phyloP scores from a whole-genome alignment of 371 early-diverging fungal genomes.

The Zychaea mexicana region DNA sequence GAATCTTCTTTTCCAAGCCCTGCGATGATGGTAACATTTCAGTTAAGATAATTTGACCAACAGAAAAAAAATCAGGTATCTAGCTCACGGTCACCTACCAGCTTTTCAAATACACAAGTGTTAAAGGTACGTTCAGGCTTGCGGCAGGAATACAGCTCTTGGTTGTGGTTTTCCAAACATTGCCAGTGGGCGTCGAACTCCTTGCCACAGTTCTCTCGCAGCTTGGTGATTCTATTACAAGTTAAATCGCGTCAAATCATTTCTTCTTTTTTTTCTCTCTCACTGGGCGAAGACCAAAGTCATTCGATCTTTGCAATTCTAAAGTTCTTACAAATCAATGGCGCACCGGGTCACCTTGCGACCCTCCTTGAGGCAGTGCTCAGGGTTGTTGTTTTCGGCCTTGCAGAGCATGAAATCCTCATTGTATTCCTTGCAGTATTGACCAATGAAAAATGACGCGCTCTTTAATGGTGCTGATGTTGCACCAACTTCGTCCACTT shows the following conservation, averaged over 20 bases:
- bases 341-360: conserved; percentile 96
- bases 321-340: conserved; percentile 80
- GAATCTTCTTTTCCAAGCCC: conserved; percentile 82
- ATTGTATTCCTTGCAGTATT: conserved; percentile 88
- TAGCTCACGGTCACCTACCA: no score
- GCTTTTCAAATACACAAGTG: conserved; percentile 87
- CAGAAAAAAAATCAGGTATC: no score
- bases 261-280: neutral
- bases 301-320: neutral
- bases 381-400: conserved; percentile 86
- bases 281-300: neutral
- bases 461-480: conserved; percentile 94
- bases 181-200: conserved; percentile 92
- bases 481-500: conserved; percentile 87
- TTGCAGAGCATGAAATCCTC: conserved; percentile 98
- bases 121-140: conserved; percentile 81
- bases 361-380: conserved; percentile 91
- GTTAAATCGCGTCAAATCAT: neutral
- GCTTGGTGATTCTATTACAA: conserved; percentile 71
- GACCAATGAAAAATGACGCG: conserved; percentile 89
- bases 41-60: neutral
- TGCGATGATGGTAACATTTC: no score
- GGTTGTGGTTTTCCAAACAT: conserved; percentile 91
- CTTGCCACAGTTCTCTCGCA: conserved; percentile 88
- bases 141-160: conserved; percentile 84